Base-by-base conservation (phyloP, 2,329 filamentous ascomycete genomes). In the Pochonia chlamydosporia region DNA sequence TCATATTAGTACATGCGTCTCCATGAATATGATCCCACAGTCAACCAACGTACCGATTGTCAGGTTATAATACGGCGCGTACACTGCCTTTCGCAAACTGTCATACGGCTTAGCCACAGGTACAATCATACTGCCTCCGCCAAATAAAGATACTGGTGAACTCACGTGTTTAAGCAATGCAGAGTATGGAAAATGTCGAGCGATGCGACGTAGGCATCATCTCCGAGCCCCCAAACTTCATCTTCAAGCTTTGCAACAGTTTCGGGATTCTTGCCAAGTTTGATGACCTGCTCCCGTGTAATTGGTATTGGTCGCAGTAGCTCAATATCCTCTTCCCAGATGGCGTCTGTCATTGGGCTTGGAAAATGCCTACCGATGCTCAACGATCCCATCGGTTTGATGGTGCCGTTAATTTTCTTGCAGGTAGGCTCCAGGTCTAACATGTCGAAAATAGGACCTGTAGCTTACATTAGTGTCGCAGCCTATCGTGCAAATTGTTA, bases 231-330 rank as follows among this genome's bases (percentile, higher is more conserved):
- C 44, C 44, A 46, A 8, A 33, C 10, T 7, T 40, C 8, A 8
- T 46, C 36, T 4, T 46, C 44, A 7, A 46, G 24, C 25, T 46
- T 46, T n/a, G 44, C 44, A 14, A 33, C 44, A 24, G 35, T 46
- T 24, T 46, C 44, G 6, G 44, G 44, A 26, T 46, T 8, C 31
- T 40, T 46, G 25, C 44, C 44, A 16, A 46, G 24, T 20, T 33
- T 46, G 35, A 46, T 18, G 24, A 41, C 40, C 10, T 40, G 31
- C 25, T 46, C 44, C 13, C 44, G 35, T 11, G 35, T 40, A 2
- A 40, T 36, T 8, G 26, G 14, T 9, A 25, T 25, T n/a, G 40
- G 26, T 2, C 40, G 23, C 9, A 23, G 28, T 4, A 36, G 35
- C 44, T 28, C 18, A 23, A 41, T 40, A 18, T 40, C 23, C 8